Evolutionary conservation across 768 basidiomycete genomes (phyloP).

Genomic region (Russula olivacea): DNA sequence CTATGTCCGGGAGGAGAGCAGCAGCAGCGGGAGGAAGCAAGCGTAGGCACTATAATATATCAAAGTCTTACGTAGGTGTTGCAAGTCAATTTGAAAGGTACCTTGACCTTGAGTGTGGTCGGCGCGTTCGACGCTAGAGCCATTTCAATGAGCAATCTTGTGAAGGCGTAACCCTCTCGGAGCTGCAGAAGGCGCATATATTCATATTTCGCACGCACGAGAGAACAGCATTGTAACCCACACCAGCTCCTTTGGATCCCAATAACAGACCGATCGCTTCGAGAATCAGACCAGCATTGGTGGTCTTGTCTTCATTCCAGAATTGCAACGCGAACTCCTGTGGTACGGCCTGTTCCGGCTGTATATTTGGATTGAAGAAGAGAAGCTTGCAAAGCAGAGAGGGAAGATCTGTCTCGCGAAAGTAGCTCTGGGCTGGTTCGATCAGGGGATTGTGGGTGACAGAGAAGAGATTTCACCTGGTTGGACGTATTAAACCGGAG

Average conservation of each 20-base stretch:
- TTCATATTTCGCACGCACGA: neutral
- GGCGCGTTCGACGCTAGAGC: slow-evolving; percentile 94
- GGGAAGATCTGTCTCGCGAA: slow-evolving; percentile 80
- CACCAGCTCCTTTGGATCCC: slow-evolving; percentile 59
- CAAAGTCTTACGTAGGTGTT: neutral
- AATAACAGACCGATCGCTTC: slow-evolving; percentile 84
- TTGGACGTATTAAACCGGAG: slow-evolving; percentile 92
- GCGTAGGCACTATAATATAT: slow-evolving; percentile 46
- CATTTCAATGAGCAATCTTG: slow-evolving; percentile 79
- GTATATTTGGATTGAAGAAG: slow-evolving; percentile 61
- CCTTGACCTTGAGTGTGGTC: slow-evolving; percentile 80
- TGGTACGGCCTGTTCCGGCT: slow-evolving; percentile 52
- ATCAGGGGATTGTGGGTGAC: slow-evolving; percentile 22
- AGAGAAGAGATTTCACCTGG: slow-evolving; percentile 50
- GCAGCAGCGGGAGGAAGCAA: slow-evolving; percentile 50
- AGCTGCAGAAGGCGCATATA: slow-evolving; percentile 36
- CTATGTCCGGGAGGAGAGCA: slow-evolving; percentile 61
- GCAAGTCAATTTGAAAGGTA: slow-evolving; percentile 29
- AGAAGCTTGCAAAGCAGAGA: slow-evolving; percentile 60
- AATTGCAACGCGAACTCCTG: slow-evolving; percentile 94
- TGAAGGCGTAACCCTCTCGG: slow-evolving; percentile 51
- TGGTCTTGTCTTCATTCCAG: slow-evolving; percentile 90
- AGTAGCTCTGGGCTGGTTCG: slow-evolving; percentile 68
- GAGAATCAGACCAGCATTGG: slow-evolving; percentile 73
- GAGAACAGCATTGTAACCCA: slow-evolving; percentile 34